Conservation (phyloP, 176 grass and related monocot species). For the Aegilops tauschii region DNA sequence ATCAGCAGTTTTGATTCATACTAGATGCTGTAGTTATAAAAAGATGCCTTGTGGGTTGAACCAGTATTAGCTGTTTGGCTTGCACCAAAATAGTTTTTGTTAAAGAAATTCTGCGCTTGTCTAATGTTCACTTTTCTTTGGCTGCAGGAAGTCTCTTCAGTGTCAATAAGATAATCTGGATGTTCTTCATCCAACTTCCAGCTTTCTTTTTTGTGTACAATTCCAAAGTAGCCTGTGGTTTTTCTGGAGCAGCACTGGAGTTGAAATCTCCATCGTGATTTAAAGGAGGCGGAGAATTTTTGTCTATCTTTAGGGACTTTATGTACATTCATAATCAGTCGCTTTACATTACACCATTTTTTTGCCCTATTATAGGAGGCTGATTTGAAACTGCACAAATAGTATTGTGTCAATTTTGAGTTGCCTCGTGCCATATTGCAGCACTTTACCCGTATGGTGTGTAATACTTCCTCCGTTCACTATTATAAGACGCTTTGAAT, state of each 20-base stretch:
- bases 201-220: neutral
- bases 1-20: neutral
- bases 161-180: neutral
- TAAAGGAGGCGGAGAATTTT: constrained; percentile 9
- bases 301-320: neutral
- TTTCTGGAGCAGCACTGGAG: constrained; percentile 34
- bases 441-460: neutral
- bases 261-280: neutral
- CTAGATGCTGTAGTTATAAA: neutral
- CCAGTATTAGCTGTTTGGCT: neutral
- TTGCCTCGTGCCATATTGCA: neutral
- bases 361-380: neutral
- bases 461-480: neutral
- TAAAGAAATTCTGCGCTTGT: neutral
- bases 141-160: neutral
- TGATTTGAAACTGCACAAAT: neutral
- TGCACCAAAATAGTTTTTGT: neutral
- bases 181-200: neutral
- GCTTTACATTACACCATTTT: neutral
- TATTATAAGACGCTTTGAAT: too few species aligned
- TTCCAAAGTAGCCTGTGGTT: constrained; percentile 31
- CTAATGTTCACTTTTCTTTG: neutral
- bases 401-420: neutral
- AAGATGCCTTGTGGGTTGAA: neutral
- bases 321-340: neutral